Evolutionary conservation across 2,329 filamentous ascomycete species (phyloP).

Genomic region (Nigrograna mackinnonii): DNA sequence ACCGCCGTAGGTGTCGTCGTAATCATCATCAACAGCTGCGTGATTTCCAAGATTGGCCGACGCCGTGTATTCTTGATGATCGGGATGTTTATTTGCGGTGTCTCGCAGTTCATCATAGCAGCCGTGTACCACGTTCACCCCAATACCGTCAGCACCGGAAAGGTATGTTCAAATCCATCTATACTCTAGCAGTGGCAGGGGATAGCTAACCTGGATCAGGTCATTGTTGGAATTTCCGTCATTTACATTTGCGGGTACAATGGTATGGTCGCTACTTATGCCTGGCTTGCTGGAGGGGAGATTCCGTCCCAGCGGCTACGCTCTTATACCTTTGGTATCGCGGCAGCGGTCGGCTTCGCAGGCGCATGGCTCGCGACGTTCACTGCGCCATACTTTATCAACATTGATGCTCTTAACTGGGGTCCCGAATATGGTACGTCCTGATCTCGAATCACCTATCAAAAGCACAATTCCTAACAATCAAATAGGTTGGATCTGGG

Average conservation of each 20-base stretch:
- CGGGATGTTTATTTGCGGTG: slow-evolving; percentile 58
- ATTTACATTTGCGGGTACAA: slow-evolving; percentile 60
- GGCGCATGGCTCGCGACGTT: slow-evolving; percentile 62
- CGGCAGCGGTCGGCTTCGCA: slow-evolving; percentile 58
- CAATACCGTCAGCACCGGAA: slow-evolving; percentile 43
- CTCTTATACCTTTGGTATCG: slow-evolving; percentile 60
- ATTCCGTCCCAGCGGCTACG: slow-evolving; percentile 61
- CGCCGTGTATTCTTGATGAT: slow-evolving; percentile 57
- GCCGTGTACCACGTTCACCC: slow-evolving; percentile 56
- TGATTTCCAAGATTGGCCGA: slow-evolving; percentile 58
- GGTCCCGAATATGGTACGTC: slow-evolving; percentile 56
- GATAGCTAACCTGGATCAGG: no score
- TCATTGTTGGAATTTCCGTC: slow-evolving; percentile 58
- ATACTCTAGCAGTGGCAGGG: no score
- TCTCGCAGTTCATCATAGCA: slow-evolving; percentile 58
- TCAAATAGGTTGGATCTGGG: slow-evolving; percentile 34
- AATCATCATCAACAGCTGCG: slow-evolving; percentile 56
- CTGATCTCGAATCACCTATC: background rate
- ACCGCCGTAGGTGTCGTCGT: slow-evolving; percentile 58
- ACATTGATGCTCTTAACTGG: slow-evolving; percentile 58
- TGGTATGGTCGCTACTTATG: slow-evolving; percentile 58
- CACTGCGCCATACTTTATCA: slow-evolving; percentile 64
- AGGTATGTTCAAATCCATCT: slow-evolving; percentile 15
- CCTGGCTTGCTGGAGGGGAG: slow-evolving; percentile 62
- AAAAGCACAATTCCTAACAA: no score